Percentiles rank a stretch among this genome's conserved stretches.
Evolutionary conservation across 495 filamentous ascomycete species (phyloP).

Genomic region (Astrothelium subdiscretum): DNA sequence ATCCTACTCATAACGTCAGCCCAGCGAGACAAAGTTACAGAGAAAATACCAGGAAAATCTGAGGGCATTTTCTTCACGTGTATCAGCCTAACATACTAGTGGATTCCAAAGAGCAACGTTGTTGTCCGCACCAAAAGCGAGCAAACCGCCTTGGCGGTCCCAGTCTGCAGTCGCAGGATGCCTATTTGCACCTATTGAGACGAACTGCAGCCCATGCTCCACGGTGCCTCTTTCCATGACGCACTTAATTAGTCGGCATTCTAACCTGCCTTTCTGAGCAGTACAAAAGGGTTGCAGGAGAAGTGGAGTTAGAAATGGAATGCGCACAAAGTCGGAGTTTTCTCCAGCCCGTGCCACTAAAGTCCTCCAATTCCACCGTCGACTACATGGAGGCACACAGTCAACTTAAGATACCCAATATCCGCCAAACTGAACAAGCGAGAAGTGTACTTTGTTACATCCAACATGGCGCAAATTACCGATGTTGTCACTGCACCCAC

Average conservation of each 20-base stretch:
- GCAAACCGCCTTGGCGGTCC: slow-evolving; percentile 52
- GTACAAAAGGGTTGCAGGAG: too few species aligned
- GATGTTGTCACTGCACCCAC: neutral
- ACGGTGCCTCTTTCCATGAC: neutral
- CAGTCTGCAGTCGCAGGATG: slow-evolving; percentile 87
- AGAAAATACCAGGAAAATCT: slow-evolving; percentile 27
- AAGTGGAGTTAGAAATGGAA: neutral
- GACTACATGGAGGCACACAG: too few species aligned
- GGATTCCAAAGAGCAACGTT: slow-evolving; percentile 87
- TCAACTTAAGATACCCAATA: too few species aligned
- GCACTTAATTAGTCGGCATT: too few species aligned
- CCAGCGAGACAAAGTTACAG: neutral
- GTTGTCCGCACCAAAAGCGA: slow-evolving; percentile 82
- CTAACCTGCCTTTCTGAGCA: too few species aligned
- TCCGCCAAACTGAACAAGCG: too few species aligned
- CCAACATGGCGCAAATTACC: neutral
- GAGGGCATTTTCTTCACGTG: neutral
- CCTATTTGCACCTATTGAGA: slow-evolving; percentile 80
- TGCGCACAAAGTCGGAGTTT: too few species aligned
- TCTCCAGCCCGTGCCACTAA: too few species aligned
- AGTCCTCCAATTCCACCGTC: too few species aligned
- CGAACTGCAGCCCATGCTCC: slow-evolving; percentile 38
- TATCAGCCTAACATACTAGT: slow-evolving; percentile 7
- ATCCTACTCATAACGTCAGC: slow-evolving; percentile 30
- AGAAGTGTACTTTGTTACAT: too few species aligned